phyloP scores from a whole-genome alignment of 257 asterid genomes.

The Jaltomata sinuosa region DNA sequence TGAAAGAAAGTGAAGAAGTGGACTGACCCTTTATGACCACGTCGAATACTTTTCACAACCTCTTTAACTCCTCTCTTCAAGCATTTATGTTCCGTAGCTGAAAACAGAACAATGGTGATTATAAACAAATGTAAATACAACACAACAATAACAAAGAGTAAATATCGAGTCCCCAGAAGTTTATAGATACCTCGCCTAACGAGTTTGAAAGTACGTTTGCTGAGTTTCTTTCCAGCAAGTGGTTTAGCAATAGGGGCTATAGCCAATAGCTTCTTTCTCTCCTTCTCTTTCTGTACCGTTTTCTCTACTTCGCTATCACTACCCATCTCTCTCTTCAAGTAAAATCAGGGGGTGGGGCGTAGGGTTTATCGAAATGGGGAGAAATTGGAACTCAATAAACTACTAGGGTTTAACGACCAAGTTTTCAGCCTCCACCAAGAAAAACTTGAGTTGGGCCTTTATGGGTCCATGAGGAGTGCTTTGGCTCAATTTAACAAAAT shows the following conservation, averaged over 20 bases:
- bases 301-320: conserved; percentile 88
- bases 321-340: conserved; percentile 36
- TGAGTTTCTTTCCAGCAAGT: conserved; percentile 82
- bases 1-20: neutral
- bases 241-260: conserved; percentile 92
- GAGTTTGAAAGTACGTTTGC: conserved; percentile 79
- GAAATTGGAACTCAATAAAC: neutral
- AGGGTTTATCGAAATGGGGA: neutral
- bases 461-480: neutral
- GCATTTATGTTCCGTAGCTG: conserved; percentile 91
- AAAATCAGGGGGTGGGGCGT: neutral
- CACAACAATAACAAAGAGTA: neutral
- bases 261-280: conserved; percentile 66
- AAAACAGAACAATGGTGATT: neutral
- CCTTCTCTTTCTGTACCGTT: conserved; percentile 64
- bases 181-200: conserved; percentile 61
- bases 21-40: conserved; percentile 83
- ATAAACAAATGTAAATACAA: neutral
- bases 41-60: conserved; percentile 87
- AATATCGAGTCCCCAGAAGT: neutral
- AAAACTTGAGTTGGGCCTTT: neutral
- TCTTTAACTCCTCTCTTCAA: conserved; percentile 97
- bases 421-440: neutral
- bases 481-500: too few species aligned
- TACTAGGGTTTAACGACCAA: neutral